These are phyloP conservation scores for Leishmania tarentolae DNA, from an alignment of 208 protist genomes.

Conservation along the genomic window DNA sequence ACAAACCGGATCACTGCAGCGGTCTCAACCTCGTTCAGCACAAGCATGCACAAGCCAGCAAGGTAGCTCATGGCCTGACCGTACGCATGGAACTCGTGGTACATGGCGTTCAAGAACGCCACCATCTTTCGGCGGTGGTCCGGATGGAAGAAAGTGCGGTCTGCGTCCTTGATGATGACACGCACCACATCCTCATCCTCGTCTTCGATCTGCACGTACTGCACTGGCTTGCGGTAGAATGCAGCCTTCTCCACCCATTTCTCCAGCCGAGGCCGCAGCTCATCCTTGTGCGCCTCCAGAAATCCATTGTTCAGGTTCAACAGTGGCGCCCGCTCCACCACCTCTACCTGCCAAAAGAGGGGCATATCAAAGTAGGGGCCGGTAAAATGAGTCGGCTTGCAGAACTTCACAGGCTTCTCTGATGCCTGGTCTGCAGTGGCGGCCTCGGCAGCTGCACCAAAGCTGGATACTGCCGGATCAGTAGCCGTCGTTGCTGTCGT, in stretches of 20 bases:
- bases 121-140: constrained; percentile 81
- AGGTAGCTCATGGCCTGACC: constrained; percentile 92
- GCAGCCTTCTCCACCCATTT: constrained; percentile 62
- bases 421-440: constrained; percentile 4
- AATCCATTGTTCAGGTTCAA: constrained; percentile 88
- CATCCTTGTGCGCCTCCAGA: constrained; percentile 60
- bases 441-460: constrained; percentile 20
- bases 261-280: constrained; percentile 60
- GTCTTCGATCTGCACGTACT: constrained; percentile 82
- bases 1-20: constrained; percentile 81
- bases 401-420: constrained; percentile 42
- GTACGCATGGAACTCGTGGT: constrained; percentile 84
- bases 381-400: constrained; percentile 74
- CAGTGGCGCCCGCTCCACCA: constrained; percentile 66
- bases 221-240: constrained; percentile 70
- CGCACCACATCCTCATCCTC: constrained; percentile 86
- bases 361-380: constrained; percentile 84
- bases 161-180: constrained; percentile 92
- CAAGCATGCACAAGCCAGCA: constrained; percentile 84
- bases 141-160: constrained; percentile 82
- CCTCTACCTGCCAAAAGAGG: constrained; percentile 80
- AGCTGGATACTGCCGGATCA: constrained; percentile 21
- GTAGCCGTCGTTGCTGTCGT: not conserved
- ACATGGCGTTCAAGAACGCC: constrained; percentile 79
- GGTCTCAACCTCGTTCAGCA: constrained; percentile 82